phyloP scores from a whole-genome alignment of 148 eudicot species.

The Cornus florida region DNA sequence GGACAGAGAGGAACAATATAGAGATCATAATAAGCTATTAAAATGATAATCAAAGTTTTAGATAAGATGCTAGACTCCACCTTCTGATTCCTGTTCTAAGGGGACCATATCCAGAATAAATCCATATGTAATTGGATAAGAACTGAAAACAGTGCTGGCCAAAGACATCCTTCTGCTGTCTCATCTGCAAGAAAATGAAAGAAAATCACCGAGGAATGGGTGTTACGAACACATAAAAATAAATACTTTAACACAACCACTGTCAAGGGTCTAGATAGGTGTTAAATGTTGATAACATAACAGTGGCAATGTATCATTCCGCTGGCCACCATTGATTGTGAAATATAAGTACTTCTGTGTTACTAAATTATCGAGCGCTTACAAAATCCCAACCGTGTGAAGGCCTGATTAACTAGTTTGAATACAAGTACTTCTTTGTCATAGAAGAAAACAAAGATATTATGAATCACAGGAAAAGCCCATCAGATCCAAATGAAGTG shows the following conservation, averaged over 20 bases:
- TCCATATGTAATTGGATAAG: conserved; percentile 65
- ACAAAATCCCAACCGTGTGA: neutral
- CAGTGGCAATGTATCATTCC: neutral
- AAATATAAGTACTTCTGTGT: neutral
- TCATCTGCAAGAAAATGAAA: conserved; percentile 45
- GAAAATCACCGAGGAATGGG: neutral
- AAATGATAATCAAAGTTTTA: neutral
- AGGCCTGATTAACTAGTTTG: neutral
- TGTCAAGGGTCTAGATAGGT: neutral
- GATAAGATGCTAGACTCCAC: conserved; percentile 31
- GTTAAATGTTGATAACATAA: neutral
- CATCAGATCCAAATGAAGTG: neutral
- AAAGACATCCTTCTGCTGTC: conserved; percentile 82
- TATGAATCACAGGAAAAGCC: neutral
- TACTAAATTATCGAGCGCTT: neutral
- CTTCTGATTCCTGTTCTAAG: conserved; percentile 64
- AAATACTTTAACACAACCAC: neutral
- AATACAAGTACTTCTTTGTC: neutral
- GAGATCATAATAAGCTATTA: conserved; percentile 4
- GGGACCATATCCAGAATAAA: conserved; percentile 75
- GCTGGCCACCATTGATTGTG: neutral
- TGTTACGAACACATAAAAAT: neutral
- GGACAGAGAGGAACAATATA: neutral
- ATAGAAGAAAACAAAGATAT: neutral
- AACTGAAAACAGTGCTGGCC: conserved; percentile 60